phyloP scores from a whole-genome alignment of 129 eudicot species.

The Lonicera japonica region DNA sequence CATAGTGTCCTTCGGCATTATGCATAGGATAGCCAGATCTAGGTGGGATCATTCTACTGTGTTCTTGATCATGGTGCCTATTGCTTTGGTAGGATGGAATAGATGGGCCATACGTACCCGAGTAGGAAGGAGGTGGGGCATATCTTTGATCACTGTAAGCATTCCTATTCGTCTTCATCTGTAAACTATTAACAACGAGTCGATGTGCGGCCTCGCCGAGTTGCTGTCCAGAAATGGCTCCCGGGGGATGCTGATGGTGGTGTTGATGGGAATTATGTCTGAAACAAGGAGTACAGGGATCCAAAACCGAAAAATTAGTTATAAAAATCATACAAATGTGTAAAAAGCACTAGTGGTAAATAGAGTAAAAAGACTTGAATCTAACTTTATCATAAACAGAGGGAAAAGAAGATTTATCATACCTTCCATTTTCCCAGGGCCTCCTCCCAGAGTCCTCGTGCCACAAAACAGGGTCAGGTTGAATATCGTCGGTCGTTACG shows the following conservation, averaged over 20 bases:
- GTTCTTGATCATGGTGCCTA: constrained; percentile 32
- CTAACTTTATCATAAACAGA: not conserved
- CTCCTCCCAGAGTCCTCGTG: constrained; percentile 81
- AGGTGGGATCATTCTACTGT: constrained; percentile 17
- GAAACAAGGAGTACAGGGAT: constrained; percentile 7
- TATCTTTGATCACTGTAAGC: constrained; percentile 34
- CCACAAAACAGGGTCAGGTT: constrained; percentile 81
- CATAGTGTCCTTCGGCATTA: constrained; percentile 1
- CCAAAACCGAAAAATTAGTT: not conserved
- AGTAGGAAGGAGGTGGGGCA: constrained; percentile 24
- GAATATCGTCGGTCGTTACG: constrained; percentile 61
- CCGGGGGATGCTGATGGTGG: constrained; percentile 37
- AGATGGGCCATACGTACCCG: constrained; percentile 21
- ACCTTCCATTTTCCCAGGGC: constrained; percentile 76
- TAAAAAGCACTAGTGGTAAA: not conserved
- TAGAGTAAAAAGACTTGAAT: not conserved
- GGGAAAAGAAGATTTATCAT: not conserved
- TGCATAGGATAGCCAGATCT: constrained; percentile 31
- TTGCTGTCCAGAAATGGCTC: constrained; percentile 52
- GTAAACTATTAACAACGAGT: constrained; percentile 70
- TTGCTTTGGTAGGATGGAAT: constrained; percentile 31
- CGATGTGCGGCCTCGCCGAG: constrained; percentile 76
- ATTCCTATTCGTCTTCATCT: constrained; percentile 32
- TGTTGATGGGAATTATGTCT: constrained; percentile 22
- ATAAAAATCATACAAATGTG: not conserved